phyloP scores from a whole-genome alignment of 1,284 basidiomycete genomes.

The Pisolithus thermaeus region DNA sequence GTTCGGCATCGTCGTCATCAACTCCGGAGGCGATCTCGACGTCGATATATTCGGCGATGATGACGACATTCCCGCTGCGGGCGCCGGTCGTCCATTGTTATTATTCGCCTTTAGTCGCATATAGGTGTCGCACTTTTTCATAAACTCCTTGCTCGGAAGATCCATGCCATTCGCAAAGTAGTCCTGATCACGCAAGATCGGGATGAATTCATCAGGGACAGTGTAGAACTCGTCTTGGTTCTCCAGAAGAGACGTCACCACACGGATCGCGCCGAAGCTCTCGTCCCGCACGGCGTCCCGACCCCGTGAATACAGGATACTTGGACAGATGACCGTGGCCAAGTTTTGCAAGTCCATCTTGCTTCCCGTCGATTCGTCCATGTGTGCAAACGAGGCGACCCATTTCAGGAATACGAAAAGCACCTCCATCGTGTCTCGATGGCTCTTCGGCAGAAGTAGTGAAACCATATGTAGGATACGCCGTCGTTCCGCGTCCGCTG shows the following conservation, averaged over 20 bases:
- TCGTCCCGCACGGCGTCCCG: slow-evolving; percentile 89
- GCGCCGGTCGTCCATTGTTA: slow-evolving; percentile 35
- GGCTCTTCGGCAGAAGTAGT: slow-evolving; percentile 84
- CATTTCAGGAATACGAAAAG: slow-evolving; percentile 98
- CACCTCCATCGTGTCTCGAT: slow-evolving; percentile 97
- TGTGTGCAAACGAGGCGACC: slow-evolving; percentile 98
- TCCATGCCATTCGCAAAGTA: slow-evolving; percentile 81
- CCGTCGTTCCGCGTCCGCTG: slow-evolving; percentile 72
- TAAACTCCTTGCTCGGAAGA: slow-evolving; percentile 81
- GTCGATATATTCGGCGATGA: slow-evolving; percentile 22
- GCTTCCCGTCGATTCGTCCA: slow-evolving; percentile 96
- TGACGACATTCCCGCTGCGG: slow-evolving; percentile 28
- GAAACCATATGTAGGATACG: slow-evolving; percentile 85
- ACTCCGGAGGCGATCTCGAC: slow-evolving; percentile 27
- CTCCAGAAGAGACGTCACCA: slow-evolving; percentile 82
- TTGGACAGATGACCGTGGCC: slow-evolving; percentile 97
- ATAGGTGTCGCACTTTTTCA: slow-evolving; percentile 86
- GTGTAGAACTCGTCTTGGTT: slow-evolving; percentile 92
- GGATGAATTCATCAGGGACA: slow-evolving; percentile 80
- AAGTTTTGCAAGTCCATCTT: slow-evolving; percentile 98
- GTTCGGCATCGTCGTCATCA: slow-evolving; percentile 33
- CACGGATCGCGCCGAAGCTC: slow-evolving; percentile 86
- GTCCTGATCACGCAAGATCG: slow-evolving; percentile 80
- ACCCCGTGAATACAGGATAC: slow-evolving; percentile 85
- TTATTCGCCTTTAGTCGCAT: slow-evolving; percentile 39